A percentile compares a stretch with the other conserved stretches of the same genome.
Conservation (phyloP, 208 protist genomes). For the Kentomonas sorsogonicus region DNA sequence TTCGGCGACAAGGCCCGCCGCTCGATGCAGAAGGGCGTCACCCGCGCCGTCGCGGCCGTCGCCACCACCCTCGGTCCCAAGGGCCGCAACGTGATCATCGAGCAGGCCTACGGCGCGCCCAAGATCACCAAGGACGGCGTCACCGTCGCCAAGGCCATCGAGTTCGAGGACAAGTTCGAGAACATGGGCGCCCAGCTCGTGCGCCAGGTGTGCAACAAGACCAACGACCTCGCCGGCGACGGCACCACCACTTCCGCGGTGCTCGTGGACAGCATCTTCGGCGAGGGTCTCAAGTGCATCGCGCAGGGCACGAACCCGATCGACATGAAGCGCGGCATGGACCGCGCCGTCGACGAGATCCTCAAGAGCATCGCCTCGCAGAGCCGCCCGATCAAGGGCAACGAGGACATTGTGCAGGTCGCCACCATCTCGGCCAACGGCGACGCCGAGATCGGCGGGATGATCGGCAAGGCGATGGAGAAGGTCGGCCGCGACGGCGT, state of each 20-base stretch:
- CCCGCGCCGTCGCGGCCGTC: conserved; percentile 95
- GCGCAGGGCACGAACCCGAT: conserved; percentile 98
- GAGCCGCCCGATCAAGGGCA: conserved; percentile 91
- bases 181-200: conserved; percentile 99
- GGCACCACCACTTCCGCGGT: conserved; percentile 99
- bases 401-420: conserved; percentile 96
- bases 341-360: conserved; percentile 92
- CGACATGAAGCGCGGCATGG: conserved; percentile 98
- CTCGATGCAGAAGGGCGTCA: conserved; percentile 93
- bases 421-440: conserved; percentile 99
- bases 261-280: conserved; percentile 97
- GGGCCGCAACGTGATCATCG: conserved; percentile 98
- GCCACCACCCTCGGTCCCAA: conserved; percentile 98
- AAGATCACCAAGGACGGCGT: conserved; percentile 99
- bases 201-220: conserved; percentile 95
- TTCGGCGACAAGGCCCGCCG: conserved; percentile 92
- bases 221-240: conserved; percentile 97
- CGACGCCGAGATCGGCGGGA: conserved; percentile 95
- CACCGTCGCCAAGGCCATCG: conserved; percentile 98
- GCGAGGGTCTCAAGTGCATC: conserved; percentile 96
- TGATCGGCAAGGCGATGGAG: conserved; percentile 98
- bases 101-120: conserved; percentile 96
- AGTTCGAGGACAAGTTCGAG: conserved; percentile 96
- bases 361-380: conserved; percentile 84
- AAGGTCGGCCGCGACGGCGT: conserved; percentile 98